These are phyloP conservation scores for Chamaecyparis obtusa DNA, from an alignment of 75 land plant species.

Conservation along the genomic window DNA sequence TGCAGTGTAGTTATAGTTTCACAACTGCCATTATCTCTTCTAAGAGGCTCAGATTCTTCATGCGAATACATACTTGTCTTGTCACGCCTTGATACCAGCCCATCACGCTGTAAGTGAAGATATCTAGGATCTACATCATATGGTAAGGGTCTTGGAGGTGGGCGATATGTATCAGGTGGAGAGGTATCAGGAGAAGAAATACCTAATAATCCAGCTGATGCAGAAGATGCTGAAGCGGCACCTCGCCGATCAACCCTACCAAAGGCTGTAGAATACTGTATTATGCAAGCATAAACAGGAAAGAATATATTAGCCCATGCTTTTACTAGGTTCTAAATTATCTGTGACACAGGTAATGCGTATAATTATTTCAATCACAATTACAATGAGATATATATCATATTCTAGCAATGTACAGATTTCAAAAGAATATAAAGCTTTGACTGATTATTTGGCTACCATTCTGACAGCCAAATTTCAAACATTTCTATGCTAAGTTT, in stretches of 20 bases:
- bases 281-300: not conserved
- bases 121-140: constrained; percentile 59
- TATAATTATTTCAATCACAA: not conserved
- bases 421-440: not conserved
- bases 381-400: not conserved
- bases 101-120: constrained; percentile 34
- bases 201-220: constrained; percentile 21
- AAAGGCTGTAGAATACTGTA: constrained; percentile 25
- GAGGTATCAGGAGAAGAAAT: constrained; percentile 20
- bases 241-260: constrained; percentile 19
- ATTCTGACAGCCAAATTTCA: not conserved
- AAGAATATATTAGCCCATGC: not conserved
- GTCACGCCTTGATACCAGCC: constrained; percentile 38
- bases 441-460: not conserved
- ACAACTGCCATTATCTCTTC: constrained; percentile 33
- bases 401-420: not conserved
- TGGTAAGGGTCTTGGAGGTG: constrained; percentile 68
- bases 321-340: not conserved
- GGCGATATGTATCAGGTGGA: constrained; percentile 33
- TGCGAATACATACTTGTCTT: constrained; percentile 49
- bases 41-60: constrained; percentile 41
- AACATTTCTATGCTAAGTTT: not conserved
- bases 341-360: not conserved
- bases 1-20: constrained; percentile 29
- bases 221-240: constrained; percentile 17